These are phyloP conservation scores for Coniosporium apollinis DNA, from an alignment of 495 filamentous ascomycete genomes.

Conservation along the genomic window DNA sequence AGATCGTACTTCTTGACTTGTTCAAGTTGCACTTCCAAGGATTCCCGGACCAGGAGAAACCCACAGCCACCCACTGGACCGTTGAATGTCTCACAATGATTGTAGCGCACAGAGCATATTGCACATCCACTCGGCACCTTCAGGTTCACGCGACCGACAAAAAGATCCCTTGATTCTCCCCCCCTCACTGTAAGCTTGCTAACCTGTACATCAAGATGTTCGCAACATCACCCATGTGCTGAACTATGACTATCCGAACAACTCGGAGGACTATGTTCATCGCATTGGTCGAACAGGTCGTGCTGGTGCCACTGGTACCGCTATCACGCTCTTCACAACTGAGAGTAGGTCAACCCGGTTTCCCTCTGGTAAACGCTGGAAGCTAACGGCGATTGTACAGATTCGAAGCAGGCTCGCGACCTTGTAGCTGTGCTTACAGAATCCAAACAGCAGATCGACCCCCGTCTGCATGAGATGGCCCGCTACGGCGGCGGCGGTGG, in stretches of 20 bases:
- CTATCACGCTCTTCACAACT: slow-evolving; percentile 51
- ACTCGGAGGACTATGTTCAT: slow-evolving; percentile 49
- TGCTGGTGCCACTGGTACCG: slow-evolving; percentile 30
- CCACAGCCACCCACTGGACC: slow-evolving; percentile 22
- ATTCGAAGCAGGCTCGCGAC: slow-evolving; percentile 94
- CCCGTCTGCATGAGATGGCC: slow-evolving; percentile 86
- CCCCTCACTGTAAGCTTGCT: slow-evolving; percentile 43
- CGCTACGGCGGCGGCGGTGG: slow-evolving; percentile 74
- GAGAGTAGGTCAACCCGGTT: slow-evolving; percentile 57
- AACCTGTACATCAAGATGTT: slow-evolving; percentile 84
- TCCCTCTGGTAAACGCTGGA: too few relatives aligned
- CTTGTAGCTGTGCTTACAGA: slow-evolving; percentile 81
- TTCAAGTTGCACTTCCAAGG: slow-evolving; percentile 51
- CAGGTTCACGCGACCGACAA: slow-evolving; percentile 42
- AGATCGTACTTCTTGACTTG: slow-evolving; percentile 59
- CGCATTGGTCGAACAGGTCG: slow-evolving; percentile 31
- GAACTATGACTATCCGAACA: slow-evolving; percentile 99
- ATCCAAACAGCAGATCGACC: slow-evolving; percentile 97
- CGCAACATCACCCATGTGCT: slow-evolving; percentile 99
- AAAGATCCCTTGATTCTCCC: slow-evolving; percentile 36
- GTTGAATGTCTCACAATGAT: too few relatives aligned
- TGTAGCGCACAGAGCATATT: slow-evolving; percentile 46
- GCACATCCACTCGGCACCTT: slow-evolving; percentile 27
- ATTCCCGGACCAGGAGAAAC: slow-evolving; percentile 56
- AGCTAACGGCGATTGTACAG: too few relatives aligned